These are phyloP conservation scores for Berkeleyomyces rouxiae DNA, from an alignment of 2,329 filamentous ascomycete genomes.

Conservation along the genomic window DNA sequence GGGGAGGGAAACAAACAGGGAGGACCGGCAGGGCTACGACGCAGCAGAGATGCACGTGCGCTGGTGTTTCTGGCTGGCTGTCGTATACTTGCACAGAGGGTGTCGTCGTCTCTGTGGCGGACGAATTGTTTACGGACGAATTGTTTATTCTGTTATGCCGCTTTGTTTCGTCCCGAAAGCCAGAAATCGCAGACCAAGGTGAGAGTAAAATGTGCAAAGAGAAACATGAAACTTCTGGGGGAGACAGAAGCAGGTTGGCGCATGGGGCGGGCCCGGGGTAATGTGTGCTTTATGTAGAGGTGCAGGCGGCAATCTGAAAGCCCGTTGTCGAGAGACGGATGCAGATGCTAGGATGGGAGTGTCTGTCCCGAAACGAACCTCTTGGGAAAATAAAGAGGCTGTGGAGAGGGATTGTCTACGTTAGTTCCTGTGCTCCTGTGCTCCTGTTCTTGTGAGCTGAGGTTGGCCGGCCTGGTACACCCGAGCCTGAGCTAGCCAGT, in stretches of 20 bases:
- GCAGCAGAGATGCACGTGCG: not conserved
- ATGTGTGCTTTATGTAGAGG: not conserved
- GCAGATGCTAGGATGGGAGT: not conserved
- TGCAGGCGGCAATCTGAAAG: not conserved
- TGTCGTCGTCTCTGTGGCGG: not conserved
- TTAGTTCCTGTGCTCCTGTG: not conserved
- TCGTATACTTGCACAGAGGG: not conserved
- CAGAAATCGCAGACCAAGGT: not conserved
- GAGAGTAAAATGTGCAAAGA: not conserved
- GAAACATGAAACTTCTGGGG: slow-evolving; percentile 1
- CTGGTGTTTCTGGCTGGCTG: not conserved
- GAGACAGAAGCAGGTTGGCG: not conserved
- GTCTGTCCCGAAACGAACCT: not conserved
- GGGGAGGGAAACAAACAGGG: not conserved
- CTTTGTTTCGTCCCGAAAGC: not conserved
- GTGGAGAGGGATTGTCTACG: not conserved
- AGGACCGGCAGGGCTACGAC: not conserved
- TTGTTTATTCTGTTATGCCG: not conserved
- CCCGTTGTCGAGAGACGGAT: not conserved
- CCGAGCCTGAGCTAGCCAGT: not conserved
- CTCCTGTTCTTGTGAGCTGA: not conserved
- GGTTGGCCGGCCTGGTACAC: not conserved
- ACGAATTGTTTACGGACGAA: not conserved
- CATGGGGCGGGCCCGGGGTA: not conserved
- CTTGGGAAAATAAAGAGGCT: not conserved